Conservation (phyloP, 306 rosid genomes). For the Herpetospermum pedunculosum region DNA sequence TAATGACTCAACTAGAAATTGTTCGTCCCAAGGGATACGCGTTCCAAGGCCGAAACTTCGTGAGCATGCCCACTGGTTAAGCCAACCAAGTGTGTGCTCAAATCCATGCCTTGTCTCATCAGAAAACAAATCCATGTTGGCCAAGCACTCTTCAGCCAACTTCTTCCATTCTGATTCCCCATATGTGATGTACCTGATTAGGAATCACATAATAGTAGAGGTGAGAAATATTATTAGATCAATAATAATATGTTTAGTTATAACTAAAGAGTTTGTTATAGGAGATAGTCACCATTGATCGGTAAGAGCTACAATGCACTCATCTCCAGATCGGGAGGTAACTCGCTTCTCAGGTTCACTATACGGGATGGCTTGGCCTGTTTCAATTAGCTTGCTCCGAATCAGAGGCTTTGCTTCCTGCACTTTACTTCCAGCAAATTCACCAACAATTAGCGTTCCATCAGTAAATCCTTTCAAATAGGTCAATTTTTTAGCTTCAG, state of each 20-base stretch:
- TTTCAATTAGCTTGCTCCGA: constrained; percentile 63
- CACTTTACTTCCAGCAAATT: constrained; percentile 53
- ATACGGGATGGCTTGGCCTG: constrained; percentile 60
- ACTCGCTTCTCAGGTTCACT: constrained; percentile 91
- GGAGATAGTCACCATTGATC: constrained; percentile 55
- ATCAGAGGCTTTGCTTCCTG: constrained; percentile 80
- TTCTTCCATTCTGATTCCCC: constrained; percentile 81
- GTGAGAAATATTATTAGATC: neutral
- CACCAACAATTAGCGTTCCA: constrained; percentile 74
- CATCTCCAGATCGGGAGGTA: constrained; percentile 82
- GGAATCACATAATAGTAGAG: neutral
- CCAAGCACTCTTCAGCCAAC: constrained; percentile 65
- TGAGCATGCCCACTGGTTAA: constrained; percentile 97
- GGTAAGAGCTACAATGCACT: constrained; percentile 87
- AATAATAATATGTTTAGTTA: neutral
- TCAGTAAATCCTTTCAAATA: constrained; percentile 92
- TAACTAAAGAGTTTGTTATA: neutral
- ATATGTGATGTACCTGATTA: constrained; percentile 46
- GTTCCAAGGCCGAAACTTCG: constrained; percentile 95
- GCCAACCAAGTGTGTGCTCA: constrained; percentile 83
- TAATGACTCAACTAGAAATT: constrained; percentile 69
- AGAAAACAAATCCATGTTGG: constrained; percentile 50
- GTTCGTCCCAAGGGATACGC: constrained; percentile 89
- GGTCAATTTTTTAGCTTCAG: constrained; percentile 84
- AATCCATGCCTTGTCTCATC: constrained; percentile 82